Base-by-base conservation (phyloP, 2,329 filamentous ascomycete species). In the Botryotinia narcissicola region DNA sequence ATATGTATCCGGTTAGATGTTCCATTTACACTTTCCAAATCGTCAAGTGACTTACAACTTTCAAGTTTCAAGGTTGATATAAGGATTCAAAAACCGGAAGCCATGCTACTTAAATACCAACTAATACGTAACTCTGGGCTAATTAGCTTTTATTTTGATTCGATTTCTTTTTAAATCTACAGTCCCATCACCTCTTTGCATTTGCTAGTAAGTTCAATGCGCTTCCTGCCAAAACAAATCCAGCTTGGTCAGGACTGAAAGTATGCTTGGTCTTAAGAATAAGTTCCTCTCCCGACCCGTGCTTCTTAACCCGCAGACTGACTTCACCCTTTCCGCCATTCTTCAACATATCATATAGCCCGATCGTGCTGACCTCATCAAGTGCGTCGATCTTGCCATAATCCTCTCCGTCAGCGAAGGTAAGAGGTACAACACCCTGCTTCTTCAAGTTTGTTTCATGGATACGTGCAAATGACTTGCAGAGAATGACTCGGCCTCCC, bases 391-490 rank as follows among this genome's bases (percentile, higher is more conserved):
- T 92, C 76, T 86, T 85, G 80, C 96, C 93, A 82, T 98, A 98
- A 83, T 98, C 96, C 32, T 88, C 87, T 84, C 97, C 94, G 82
- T 97, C 87, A 63, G 86, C 93, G 81, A 99, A 97, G 0, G 94
- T 98, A 79, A 99, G 86, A 2, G 96, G 96, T 62, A 99, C 94
- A 48, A 99, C 92, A 76, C 96, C 96, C 85, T 99, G 96, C 86
- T 97, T 97, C 90, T 97, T 97, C 77, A 97, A 85, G 82, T 97
- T 97, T 44, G 94, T 97, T 87, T 97, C 94, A 85, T 97, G 94
- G 81, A 97, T 97, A 71, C 94, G 91, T 0, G 94, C 94, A 81
- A 97, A 97, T 54, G 89, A 92, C 86, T 97, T 97, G 73, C 92
- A 87, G 29, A 97, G 87, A 73, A 97, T 94, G 80, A 97, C 87